phyloP scores from a whole-genome alignment of 1,139 yeast genomes.

The Suhomyces kunorum region DNA sequence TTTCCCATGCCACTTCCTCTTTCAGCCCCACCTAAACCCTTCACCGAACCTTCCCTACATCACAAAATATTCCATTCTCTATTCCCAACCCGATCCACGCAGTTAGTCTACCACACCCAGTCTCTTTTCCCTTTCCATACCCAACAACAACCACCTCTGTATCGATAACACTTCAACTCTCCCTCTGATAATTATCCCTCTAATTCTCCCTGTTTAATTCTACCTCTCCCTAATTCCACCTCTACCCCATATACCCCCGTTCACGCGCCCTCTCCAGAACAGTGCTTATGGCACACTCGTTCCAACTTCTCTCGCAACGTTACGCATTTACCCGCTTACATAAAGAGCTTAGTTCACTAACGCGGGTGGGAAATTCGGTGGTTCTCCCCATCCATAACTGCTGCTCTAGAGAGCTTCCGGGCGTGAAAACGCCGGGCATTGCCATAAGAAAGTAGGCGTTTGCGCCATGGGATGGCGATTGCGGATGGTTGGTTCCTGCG shows the following conservation, averaged over 20 bases:
- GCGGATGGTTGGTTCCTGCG: slow-evolving; percentile 67
- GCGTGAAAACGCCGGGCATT: slow-evolving; percentile 75
- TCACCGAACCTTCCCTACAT: no score
- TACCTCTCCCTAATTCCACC: no score
- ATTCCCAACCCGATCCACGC: no score
- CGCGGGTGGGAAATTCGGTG: slow-evolving; percentile 89
- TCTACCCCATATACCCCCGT: background rate
- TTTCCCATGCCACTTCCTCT: no score
- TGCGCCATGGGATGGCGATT: slow-evolving; percentile 63
- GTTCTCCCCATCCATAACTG: slow-evolving; percentile 55
- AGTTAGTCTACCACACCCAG: no score
- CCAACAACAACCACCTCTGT: no score
- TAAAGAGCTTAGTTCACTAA: slow-evolving; percentile 31
- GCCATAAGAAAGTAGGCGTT: slow-evolving; percentile 63
- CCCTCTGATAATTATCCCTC: no score
- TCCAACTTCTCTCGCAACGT: slow-evolving; percentile 47
- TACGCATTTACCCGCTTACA: slow-evolving; percentile 73
- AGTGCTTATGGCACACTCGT: slow-evolving; percentile 32
- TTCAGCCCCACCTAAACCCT: no score
- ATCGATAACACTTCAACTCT: no score
- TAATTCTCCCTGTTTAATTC: no score
- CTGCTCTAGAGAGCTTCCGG: slow-evolving; percentile 68
- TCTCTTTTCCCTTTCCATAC: no score
- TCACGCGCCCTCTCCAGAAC: slow-evolving; percentile 7
- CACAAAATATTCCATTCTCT: no score